A percentile compares a stretch with the other conserved stretches of the same genome.
Evolutionary conservation across 257 asterid genomes (phyloP).

Genomic region (Thymus mandschuricus): DNA sequence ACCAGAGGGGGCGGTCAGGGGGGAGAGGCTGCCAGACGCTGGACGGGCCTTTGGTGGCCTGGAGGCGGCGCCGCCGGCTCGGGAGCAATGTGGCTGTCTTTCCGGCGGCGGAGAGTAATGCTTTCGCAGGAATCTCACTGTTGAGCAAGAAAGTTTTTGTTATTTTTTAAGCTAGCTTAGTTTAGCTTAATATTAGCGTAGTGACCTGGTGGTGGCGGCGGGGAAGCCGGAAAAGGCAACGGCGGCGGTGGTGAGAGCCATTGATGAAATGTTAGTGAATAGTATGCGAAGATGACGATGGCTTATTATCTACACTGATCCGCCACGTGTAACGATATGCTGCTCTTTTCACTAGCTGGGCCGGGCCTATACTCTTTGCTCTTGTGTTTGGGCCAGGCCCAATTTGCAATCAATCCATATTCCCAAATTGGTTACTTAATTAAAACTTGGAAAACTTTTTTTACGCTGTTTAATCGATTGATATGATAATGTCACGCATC

Average conservation of each 20-base stretch:
- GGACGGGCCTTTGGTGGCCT: constrained; percentile 75
- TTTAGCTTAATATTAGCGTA: not conserved
- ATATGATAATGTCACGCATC: too few species aligned
- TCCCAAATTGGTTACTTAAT: too few species aligned
- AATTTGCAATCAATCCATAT: not conserved
- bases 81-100: constrained; percentile 32
- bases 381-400: not conserved
- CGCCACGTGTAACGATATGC: constrained; percentile 12
- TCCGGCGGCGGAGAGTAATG: constrained; percentile 16
- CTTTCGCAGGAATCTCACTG: constrained; percentile 39
- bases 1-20: constrained; percentile 92
- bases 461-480: too few species aligned
- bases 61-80: constrained; percentile 30
- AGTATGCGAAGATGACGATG: not conserved
- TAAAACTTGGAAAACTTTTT: not conserved
- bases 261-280: constrained; percentile 31
- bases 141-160: not conserved
- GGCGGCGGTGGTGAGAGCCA: constrained; percentile 65
- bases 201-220: constrained; percentile 45
- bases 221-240: constrained; percentile 50
- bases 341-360: not conserved
- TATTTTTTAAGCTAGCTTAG: too few species aligned
- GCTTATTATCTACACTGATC: constrained; percentile 37
- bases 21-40: constrained; percentile 84
- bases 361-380: not conserved